Evolutionary conservation across 1,284 basidiomycete genomes (phyloP).

Genomic region (Ustilago tritici): DNA sequence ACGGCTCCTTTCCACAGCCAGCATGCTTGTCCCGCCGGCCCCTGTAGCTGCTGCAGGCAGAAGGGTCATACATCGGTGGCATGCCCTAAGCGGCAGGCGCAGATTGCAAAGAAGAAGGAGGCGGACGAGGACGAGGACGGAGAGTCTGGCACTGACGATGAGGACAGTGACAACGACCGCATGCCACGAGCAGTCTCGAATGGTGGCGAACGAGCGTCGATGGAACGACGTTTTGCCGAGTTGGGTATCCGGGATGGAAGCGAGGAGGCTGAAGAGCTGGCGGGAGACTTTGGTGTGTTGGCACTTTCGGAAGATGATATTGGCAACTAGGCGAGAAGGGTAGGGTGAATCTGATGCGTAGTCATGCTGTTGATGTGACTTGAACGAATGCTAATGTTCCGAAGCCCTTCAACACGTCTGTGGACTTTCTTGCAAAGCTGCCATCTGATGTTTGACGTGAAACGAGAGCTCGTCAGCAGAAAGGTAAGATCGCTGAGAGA

Average conservation of each 20-base stretch:
- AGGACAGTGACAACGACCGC: slow-evolving; percentile 2
- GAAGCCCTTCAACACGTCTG: slow-evolving; percentile 20
- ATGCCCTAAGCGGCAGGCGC: slow-evolving; percentile 19
- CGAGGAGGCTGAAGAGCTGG: slow-evolving; percentile 32
- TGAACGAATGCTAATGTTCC: not conserved
- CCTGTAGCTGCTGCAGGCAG: slow-evolving; percentile 26
- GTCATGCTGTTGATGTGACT: not conserved
- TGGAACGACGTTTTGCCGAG: slow-evolving; percentile 37
- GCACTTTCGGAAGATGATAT: slow-evolving; percentile 29
- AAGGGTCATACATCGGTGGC: slow-evolving; percentile 17
- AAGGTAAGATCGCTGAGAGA: slow-evolving; percentile 16
- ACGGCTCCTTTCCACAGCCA: slow-evolving; percentile 26
- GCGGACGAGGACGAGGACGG: not conserved
- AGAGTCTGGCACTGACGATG: slow-evolving; percentile 6
- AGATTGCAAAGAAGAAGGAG: slow-evolving; percentile 17
- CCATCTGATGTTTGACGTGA: slow-evolving; percentile 43
- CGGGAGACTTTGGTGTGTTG: slow-evolving; percentile 34
- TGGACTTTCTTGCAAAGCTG: slow-evolving; percentile 36
- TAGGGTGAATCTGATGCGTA: not conserved
- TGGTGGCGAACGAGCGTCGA: slow-evolving; percentile 16
- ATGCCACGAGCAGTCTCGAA: slow-evolving; percentile 6
- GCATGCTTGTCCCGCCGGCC: slow-evolving; percentile 14
- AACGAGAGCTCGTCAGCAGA: slow-evolving; percentile 30
- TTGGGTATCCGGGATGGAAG: slow-evolving; percentile 26
- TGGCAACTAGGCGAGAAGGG: slow-evolving; percentile 1